Evolutionary conservation across 2,329 filamentous ascomycete genomes (phyloP).

Genomic region (Fusarium clavum): DNA sequence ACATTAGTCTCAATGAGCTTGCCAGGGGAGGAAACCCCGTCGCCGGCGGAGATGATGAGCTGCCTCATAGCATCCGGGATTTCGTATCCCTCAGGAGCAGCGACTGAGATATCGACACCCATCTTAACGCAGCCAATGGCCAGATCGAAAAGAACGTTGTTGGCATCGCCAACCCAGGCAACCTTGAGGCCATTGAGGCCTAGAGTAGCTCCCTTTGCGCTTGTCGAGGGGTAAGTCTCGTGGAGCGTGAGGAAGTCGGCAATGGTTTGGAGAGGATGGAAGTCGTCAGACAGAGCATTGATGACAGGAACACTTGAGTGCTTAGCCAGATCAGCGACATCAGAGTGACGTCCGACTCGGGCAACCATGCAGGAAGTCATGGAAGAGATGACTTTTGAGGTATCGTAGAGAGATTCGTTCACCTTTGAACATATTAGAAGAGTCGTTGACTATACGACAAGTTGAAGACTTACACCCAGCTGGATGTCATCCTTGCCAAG

Average conservation of each 20-base stretch:
- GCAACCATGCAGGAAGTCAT: constrained; percentile 89
- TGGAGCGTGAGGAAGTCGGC: constrained; percentile 93
- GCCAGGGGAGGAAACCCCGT: constrained; percentile 68
- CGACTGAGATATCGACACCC: constrained; percentile 87
- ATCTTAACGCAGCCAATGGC: constrained; percentile 89
- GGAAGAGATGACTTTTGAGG: constrained; percentile 90
- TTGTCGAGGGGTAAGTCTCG: constrained; percentile 73
- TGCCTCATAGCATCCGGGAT: constrained; percentile 81
- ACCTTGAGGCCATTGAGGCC: constrained; percentile 87
- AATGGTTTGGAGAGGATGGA: constrained; percentile 93
- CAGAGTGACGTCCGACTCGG: constrained; percentile 80
- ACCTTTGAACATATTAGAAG: constrained; percentile 60
- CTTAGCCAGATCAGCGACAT: constrained; percentile 76
- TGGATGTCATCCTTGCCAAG: constrained; percentile 96
- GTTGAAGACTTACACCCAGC: constrained; percentile 72
- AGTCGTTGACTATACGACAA: background rate
- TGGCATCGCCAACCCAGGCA: constrained; percentile 96
- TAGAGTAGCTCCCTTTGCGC: constrained; percentile 58
- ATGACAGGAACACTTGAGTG: constrained; percentile 84
- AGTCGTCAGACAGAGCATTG: constrained; percentile 89
- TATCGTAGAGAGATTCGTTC: constrained; percentile 96
- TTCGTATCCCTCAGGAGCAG: constrained; percentile 85
- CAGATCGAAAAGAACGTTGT: constrained; percentile 96
- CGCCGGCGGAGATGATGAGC: constrained; percentile 74
- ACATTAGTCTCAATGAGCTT: constrained; percentile 79